Conservation (phyloP, 306 rosid genomes). For the Sicyos baderoa region DNA sequence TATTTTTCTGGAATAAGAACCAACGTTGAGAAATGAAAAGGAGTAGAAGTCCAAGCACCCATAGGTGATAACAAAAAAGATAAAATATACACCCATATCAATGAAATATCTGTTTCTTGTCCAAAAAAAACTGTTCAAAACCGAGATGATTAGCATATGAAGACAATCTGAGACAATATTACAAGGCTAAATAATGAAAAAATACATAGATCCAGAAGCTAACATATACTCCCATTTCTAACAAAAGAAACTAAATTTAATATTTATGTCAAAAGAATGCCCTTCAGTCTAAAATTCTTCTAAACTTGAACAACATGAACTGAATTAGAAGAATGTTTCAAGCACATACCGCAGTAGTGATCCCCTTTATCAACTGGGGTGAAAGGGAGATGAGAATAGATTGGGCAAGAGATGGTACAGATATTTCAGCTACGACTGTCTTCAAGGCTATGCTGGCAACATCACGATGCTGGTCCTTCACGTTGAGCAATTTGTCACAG, state of each 20-base stretch:
- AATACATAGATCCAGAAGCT: background rate
- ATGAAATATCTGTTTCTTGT: background rate
- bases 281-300: conserved; percentile 2
- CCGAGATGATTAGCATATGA: background rate
- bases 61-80: no score
- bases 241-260: background rate
- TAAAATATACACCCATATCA: background rate
- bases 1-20: background rate
- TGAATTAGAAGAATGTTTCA: conserved; percentile 8
- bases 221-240: background rate
- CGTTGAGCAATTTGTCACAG: conserved; percentile 77
- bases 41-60: no score
- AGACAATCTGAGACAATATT: background rate
- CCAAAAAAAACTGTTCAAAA: background rate
- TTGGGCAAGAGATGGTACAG: conserved; percentile 78
- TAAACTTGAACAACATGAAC: conserved; percentile 7
- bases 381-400: conserved; percentile 61
- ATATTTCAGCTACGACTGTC: conserved; percentile 88
- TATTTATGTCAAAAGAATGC: background rate
- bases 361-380: conserved; percentile 71
- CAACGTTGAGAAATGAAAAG: no score
- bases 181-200: conserved; percentile 4
- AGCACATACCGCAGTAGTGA: conserved; percentile 64
- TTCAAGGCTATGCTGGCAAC: conserved; percentile 94
- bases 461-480: conserved; percentile 91